Base-by-base conservation (phyloP, 1,284 basidiomycete genomes). In the Microbotryum lychnidis-dioicae region DNA sequence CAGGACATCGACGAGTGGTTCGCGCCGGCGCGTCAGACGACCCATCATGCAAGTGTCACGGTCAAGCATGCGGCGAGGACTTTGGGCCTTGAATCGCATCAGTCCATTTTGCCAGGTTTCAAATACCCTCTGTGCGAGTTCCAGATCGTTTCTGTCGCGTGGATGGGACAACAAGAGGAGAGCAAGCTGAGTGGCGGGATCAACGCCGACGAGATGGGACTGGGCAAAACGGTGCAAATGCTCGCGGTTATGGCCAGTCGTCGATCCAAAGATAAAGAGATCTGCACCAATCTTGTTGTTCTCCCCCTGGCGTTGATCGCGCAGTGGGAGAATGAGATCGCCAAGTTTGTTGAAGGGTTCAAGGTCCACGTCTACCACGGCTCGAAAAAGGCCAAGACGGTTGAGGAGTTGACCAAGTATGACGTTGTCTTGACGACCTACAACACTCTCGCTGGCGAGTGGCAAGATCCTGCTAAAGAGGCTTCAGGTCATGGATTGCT, bases 271-370 rank as follows among this genome's bases (percentile, higher is more conserved):
- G 48, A 23, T 50, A 16, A 10, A 3, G 48, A 50, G 20, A 23
- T 50, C 48, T 18, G 48, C 20, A 50, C 48, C 48, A 50, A 23
- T 14, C 48, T 50, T 7, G 55, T 66, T 21, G 64, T 76, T 9
- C 73, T 70, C 16, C 76, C 75, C 1, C 65, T 77, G 3, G 84
- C 90, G 9, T 82, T 97, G 23, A 85, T 96, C 62, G 82, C 83
- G 21, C 93, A 97, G 74, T 97, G 93, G 93, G 87, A 86, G 16
- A 80, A 82, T 8, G 93, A 97, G 73, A 83, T 89, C 48, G 87
- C 86, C 65, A 91, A 93, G 79, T 85, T 86, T 0, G 68, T 73
- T 20, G 78, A 80, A 4, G 79, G 80, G 1, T 76, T 91, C 4
- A 81, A 79, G 1, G 88, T 92, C 6, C 77, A 86, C 18, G 85